phyloP scores from a whole-genome alignment of 805 yeast species.

The Cyberlindnera suaveolens region DNA sequence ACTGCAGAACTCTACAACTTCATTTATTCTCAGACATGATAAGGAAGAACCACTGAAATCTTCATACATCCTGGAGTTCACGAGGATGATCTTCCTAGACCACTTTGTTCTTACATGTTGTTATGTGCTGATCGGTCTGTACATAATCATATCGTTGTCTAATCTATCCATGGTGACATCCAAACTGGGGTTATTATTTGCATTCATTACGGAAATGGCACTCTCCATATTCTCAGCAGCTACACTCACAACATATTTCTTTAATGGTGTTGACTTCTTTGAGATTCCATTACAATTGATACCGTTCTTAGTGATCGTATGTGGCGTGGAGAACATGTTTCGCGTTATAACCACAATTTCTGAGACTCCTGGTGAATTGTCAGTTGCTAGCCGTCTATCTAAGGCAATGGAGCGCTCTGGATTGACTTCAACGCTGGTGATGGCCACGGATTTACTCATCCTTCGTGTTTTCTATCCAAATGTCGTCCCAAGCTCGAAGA shows the following conservation, averaged over 20 bases:
- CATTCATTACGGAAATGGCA: slow-evolving; percentile 34
- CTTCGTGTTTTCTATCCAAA: slow-evolving; percentile 25
- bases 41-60: background rate
- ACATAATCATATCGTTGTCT: slow-evolving; percentile 32
- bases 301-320: slow-evolving; percentile 35
- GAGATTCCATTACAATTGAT: slow-evolving; percentile 36
- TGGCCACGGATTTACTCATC: slow-evolving; percentile 23
- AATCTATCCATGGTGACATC: slow-evolving; percentile 40
- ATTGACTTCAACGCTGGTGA: slow-evolving; percentile 32
- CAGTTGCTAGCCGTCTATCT: slow-evolving; percentile 33
- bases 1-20: slow-evolving; percentile 10
- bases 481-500: slow-evolving; percentile 28
- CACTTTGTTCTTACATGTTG: slow-evolving; percentile 19
- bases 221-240: slow-evolving; percentile 37
- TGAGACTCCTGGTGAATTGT: slow-evolving; percentile 35
- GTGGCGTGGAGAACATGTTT: slow-evolving; percentile 43
- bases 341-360: slow-evolving; percentile 37
- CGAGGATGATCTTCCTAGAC: slow-evolving; percentile 18
- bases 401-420: slow-evolving; percentile 32
- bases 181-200: slow-evolving; percentile 37
- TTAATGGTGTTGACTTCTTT: slow-evolving; percentile 27
- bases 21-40: background rate
- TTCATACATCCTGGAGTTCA: slow-evolving; percentile 8
- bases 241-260: slow-evolving; percentile 34
- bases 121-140: slow-evolving; percentile 26